These are phyloP conservation scores for Brassica nigra DNA, from an alignment of 345 rosid genomes.

Conservation along the genomic window DNA sequence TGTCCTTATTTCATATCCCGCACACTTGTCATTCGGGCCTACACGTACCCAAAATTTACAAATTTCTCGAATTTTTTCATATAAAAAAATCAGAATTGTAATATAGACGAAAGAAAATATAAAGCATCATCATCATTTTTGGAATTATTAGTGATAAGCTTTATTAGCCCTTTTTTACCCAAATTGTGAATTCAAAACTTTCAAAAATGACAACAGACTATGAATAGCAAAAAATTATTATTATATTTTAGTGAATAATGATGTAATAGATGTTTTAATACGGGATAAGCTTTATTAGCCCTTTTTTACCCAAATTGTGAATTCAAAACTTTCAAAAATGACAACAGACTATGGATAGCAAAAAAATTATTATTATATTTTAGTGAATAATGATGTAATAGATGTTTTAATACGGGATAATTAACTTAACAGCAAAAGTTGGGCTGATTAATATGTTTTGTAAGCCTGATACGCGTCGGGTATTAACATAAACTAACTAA, in stretches of 20 bases:
- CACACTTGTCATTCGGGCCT: constrained; percentile 29
- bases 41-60: background rate
- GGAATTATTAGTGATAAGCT: background rate
- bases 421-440: background rate
- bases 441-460: background rate
- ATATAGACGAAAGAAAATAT: background rate
- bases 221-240: background rate
- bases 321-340: background rate
- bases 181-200: background rate
- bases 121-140: constrained; percentile 9
- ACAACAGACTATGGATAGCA: background rate
- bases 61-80: background rate
- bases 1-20: constrained; percentile 8
- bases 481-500: constrained; percentile 15
- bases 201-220: background rate
- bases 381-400: constrained; percentile 4
- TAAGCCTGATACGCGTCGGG: constrained; percentile 1
- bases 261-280: background rate
- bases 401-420: background rate
- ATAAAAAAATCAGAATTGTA: background rate
- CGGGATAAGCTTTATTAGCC: background rate
- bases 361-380: background rate
- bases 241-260: background rate
- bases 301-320: background rate
- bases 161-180: background rate